Evolutionary conservation across 441 rosid genomes (phyloP).

Genomic region (Syzygium syzygioides): DNA sequence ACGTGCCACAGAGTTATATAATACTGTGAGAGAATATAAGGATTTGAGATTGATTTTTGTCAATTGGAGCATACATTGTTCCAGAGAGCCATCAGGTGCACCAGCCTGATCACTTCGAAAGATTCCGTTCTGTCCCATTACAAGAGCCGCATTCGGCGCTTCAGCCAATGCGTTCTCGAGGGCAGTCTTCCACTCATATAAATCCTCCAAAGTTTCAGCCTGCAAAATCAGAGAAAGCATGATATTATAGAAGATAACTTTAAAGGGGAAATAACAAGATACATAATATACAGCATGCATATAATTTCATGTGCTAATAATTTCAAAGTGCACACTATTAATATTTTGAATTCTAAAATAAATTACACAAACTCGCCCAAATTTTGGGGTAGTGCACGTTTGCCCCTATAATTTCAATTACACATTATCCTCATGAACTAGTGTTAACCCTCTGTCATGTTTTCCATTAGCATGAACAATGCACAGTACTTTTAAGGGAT

Average conservation of each 20-base stretch:
- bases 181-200: constrained; percentile 87
- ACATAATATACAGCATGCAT: neutral
- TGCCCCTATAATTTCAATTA: neutral
- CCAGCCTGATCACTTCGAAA: constrained; percentile 68
- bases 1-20: neutral
- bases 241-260: neutral
- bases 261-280: constrained; percentile 2
- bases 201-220: constrained; percentile 97
- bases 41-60: neutral
- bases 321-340: neutral
- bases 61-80: constrained; percentile 41
- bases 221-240: constrained; percentile 23
- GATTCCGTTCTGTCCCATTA: constrained; percentile 79
- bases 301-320: neutral
- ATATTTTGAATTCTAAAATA: neutral
- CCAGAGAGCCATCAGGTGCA: constrained; percentile 39
- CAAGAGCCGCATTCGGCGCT: constrained; percentile 80
- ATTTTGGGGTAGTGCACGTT: neutral
- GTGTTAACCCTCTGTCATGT: neutral
- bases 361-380: neutral
- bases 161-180: constrained; percentile 86
- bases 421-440: neutral
- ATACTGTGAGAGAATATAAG: neutral
- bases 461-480: neutral
- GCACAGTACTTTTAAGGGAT: neutral